Base-by-base conservation (phyloP, 2,329 filamentous ascomycete genomes). In the Neofusicoccum cordaticola region DNA sequence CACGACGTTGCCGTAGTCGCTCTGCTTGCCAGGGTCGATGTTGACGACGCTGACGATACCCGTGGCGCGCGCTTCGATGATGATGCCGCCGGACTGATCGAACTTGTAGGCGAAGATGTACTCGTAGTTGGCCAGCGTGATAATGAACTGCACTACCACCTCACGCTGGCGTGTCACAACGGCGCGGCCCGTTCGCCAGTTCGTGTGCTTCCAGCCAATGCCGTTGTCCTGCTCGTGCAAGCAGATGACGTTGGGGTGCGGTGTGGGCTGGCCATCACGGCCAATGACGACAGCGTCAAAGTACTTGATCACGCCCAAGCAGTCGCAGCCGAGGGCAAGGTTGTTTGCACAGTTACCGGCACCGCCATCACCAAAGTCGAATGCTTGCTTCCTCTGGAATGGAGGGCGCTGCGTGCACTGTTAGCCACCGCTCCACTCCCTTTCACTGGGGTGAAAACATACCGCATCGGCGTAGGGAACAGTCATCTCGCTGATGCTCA, bases 351-450 rank as follows among this genome's bases (percentile, higher is more conserved):
- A 86, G 56, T 85, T 83, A 1, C 89, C 89, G 27, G 86, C 85
- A 4, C 89, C 89, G 9, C 84, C 86, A 65, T 91, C 88, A 7
- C 89, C 89, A 66, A 91, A 85, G 69, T 91, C 89, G 69, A 92
- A 91, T 0, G 88, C 89, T 62, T 88, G 86, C 73, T 92, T 91
- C 47, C 88, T 83, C 61, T 88, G 86, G 72, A 85, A 90, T 0
- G 88, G 88, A 0, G 82, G 78, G 1, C 89, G 83, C 60, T 62
- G 47, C 17, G 11, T 13, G 6, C 17, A 17, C 2, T 0, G 86
- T 44, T 7, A 51, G 34, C 19, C 2, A 7, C 15, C 39, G 3
- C 7, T 44, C 7, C 5, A 1, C 42, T 39, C 37, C 44, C 4
- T 8, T n/a, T 1, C 13, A 34, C 6, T 13, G 12, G 9, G 37